Evolutionary conservation across 2,329 filamentous ascomycete genomes (phyloP).

Genomic region (Cercospora zeina): DNA sequence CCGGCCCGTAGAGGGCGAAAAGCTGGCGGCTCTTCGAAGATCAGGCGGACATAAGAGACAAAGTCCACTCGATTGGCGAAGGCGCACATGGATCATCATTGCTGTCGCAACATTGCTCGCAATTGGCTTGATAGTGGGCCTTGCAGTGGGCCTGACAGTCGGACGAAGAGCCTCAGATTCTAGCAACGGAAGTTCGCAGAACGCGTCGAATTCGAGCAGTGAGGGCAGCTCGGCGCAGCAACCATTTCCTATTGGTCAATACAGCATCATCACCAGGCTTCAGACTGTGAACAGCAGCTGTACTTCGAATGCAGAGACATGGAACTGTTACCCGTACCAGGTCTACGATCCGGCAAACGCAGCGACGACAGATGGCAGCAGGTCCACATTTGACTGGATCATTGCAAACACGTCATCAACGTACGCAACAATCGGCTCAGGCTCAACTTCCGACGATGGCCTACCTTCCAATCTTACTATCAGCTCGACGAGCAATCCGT

Average conservation of each 20-base stretch:
- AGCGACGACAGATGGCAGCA: slow-evolving; percentile 38
- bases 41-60: slow-evolving; percentile 22
- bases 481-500: slow-evolving; percentile 58
- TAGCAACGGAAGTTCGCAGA: not conserved
- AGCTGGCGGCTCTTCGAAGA: slow-evolving; percentile 33
- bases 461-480: slow-evolving; percentile 41
- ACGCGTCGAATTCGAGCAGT: slow-evolving; percentile 1
- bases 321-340: slow-evolving; percentile 62
- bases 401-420: slow-evolving; percentile 49
- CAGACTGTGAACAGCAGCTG: slow-evolving; percentile 57
- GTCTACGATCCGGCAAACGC: slow-evolving; percentile 47
- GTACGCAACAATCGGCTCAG: slow-evolving; percentile 51
- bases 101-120: slow-evolving; percentile 43
- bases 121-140: slow-evolving; percentile 43
- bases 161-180: slow-evolving; percentile 20
- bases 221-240: slow-evolving; percentile 17
- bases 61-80: slow-evolving; percentile 43
- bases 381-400: slow-evolving; percentile 63
- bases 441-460: slow-evolving; percentile 57
- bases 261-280: slow-evolving; percentile 61
- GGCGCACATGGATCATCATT: slow-evolving; percentile 43
- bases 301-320: slow-evolving; percentile 59
- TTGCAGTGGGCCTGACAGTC: slow-evolving; percentile 41
- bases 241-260: slow-evolving; percentile 64
- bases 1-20: slow-evolving; percentile 35